Base-by-base conservation (phyloP, 2,329 filamentous ascomycete species). In the Cladosporium sp. region DNA sequence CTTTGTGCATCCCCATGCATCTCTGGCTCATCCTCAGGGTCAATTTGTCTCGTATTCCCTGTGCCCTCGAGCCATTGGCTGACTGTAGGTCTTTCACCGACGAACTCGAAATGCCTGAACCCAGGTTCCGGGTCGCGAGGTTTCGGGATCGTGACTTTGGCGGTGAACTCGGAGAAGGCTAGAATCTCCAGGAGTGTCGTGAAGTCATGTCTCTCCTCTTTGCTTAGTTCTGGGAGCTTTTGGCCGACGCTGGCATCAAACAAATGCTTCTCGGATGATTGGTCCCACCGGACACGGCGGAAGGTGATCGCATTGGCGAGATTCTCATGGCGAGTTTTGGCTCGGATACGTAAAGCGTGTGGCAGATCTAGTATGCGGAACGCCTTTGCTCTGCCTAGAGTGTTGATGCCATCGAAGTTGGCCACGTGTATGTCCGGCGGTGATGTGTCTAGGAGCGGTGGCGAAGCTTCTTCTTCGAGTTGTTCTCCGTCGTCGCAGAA, bases 211-310 rank as follows among this genome's bases (percentile, higher is more conserved):
- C 65, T 52, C 28, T 65, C 60, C 7, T 15, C 47, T 8, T 24
- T 47, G 32, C n/a, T 41, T 24, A 66, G 21, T n/a, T 51, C 34
- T 4, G 59, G 36, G 18, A 67, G 38, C 15, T 62, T 52, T 26
- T 54, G 44, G 14, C 69, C 72, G 2, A 70, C 62, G 8, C 68
- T 65, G 49, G 71, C 72, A 52, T 74, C 73, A 70, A 75, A 74
- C 1, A 71, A 64, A 54, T 71, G 65, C 14, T 66, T 63, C 28
- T 65, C 59, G 28, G 26, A 59, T 6, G 18, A 15, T 15, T 38
- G 38, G 24, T 67, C 65, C 63, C 62, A 68, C 11, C 68, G 66
- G 4, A 71, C 69, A 8, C 67, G 68, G 14, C 73, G 68, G 18
- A 65, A 24, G 3, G 64, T 44, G 44, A 60, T 34, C 47, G 57